phyloP scores from a whole-genome alignment of 2,329 filamentous ascomycete species.

The Exophiala lecanii-corni region DNA sequence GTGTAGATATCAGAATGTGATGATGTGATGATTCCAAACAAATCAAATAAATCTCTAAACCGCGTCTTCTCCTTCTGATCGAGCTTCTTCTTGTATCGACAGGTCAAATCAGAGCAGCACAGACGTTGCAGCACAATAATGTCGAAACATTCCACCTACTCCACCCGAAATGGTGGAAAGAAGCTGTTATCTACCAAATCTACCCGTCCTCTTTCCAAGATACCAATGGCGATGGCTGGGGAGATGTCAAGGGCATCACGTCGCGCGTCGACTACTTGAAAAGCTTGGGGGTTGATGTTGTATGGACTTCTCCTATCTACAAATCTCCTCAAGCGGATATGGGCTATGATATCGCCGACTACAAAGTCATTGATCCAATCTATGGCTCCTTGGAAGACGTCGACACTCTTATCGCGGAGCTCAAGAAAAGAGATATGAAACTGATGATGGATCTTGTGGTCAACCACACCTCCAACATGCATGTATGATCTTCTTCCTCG shows the following conservation, averaged over 20 bases:
- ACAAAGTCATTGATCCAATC: slow-evolving; percentile 44
- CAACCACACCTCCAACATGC: slow-evolving; percentile 40
- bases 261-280: slow-evolving; percentile 61
- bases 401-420: slow-evolving; percentile 39
- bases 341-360: slow-evolving; percentile 44
- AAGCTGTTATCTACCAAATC: slow-evolving; percentile 55
- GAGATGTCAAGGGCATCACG: slow-evolving; percentile 61
- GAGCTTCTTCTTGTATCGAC: too few species aligned
- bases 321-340: slow-evolving; percentile 51
- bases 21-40: slow-evolving; percentile 6
- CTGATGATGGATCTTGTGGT: slow-evolving; percentile 47
- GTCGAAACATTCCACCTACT: slow-evolving; percentile 10
- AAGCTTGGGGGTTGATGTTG: slow-evolving; percentile 57
- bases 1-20: not conserved
- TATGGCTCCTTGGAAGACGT: slow-evolving; percentile 46
- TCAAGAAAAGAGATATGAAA: slow-evolving; percentile 45
- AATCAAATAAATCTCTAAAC: not conserved
- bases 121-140: slow-evolving; percentile 1
- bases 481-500: slow-evolving; percentile 38
- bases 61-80: too few species aligned
- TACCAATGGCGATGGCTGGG: slow-evolving; percentile 51
- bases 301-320: slow-evolving; percentile 52
- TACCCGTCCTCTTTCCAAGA: slow-evolving; percentile 55
- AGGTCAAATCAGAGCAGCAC: too few species aligned
- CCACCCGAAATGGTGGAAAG: slow-evolving; percentile 50